Percentiles rank a stretch among this genome's conserved stretches.
Evolutionary conservation across 805 yeast species (phyloP).

Genomic region (Grigorovia jiainica): DNA sequence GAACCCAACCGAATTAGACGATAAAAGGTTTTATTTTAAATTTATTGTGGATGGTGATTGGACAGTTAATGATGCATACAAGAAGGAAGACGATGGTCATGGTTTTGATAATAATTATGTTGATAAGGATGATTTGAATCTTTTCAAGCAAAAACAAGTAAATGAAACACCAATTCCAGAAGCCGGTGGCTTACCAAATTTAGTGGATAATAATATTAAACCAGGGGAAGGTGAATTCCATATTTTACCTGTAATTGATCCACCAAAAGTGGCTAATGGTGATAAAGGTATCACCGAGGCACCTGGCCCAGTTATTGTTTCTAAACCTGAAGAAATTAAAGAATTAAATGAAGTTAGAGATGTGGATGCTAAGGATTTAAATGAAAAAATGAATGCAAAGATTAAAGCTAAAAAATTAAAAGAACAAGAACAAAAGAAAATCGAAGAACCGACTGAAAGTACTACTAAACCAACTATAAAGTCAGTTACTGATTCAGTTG

Average conservation of each 20-base stretch:
- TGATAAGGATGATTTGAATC: constrained; percentile 6
- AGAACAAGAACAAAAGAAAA: background rate
- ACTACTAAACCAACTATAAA: background rate
- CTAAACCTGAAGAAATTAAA: constrained; percentile 50
- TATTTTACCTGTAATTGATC: constrained; percentile 34
- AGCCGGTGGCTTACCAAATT: constrained; percentile 36
- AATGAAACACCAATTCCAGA: constrained; percentile 36
- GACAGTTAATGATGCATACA: constrained; percentile 35
- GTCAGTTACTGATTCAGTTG: background rate
- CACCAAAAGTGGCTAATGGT: constrained; percentile 37
- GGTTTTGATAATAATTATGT: constrained; percentile 33
- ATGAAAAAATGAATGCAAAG: constrained; percentile 31
- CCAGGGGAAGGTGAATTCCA: constrained; percentile 19
- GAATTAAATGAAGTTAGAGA: constrained; percentile 52
- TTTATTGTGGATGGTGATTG: constrained; percentile 67
- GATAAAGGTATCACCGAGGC: constrained; percentile 48
- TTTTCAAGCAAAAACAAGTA: constrained; percentile 7
- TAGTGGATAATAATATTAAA: background rate
- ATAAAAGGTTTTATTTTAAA: constrained; percentile 36
- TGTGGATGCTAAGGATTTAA: constrained; percentile 51
- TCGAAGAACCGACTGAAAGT: no score
- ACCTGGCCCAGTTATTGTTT: constrained; percentile 53
- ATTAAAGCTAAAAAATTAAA: constrained; percentile 8
- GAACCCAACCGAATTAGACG: constrained; percentile 18
- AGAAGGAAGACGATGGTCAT: constrained; percentile 36